Evolutionary conservation across 495 filamentous ascomycete species (phyloP), one percentile per base, ranked within the genome.

Genomic region (Pyrenopolyporus hunteri): DNA sequence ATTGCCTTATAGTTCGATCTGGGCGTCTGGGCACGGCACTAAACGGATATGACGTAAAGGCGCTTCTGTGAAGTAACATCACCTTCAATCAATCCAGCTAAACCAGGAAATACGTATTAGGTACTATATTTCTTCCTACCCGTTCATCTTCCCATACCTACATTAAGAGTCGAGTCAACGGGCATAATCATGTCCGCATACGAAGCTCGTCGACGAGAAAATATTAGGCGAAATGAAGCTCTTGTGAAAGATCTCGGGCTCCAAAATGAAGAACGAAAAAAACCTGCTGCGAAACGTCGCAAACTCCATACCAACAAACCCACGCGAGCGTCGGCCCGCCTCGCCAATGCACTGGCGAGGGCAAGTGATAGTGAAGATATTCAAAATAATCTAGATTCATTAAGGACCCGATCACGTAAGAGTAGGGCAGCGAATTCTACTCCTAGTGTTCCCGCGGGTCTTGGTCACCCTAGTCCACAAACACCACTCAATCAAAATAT

Each of bases 151-250:
- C n/a, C n/a, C n/a, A n/a, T n/a, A n/a, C n/a, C n/a, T n/a, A n/a
- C n/a, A n/a, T n/a, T n/a, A n/a, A n/a, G n/a, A n/a, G n/a, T n/a
- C n/a, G n/a, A n/a, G n/a, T n/a, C n/a, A n/a, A n/a, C n/a, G n/a
- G 8, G 3, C 6, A 11, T 20, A 29, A 48, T 10, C 47, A 64
- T 64, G 61, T 35, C 48, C 26, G 47, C 14, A 43, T 64, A 64
- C 7, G 61, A 64, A 50, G 55, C 61, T 33, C 61, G 79, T 35
- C 79, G 83, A 0, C 73, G 78, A 2, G 80, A 80, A 44, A 85
- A 87, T 59, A 85, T 84, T 28, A 79, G 76, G 14, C 70, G 72
- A 0, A 85, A 87, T 66, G 74, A 81, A 51, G 77, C 74, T 2
- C 73, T 85, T 5, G 71, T 86, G 5, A 81, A 76, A 39, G 76